Evolutionary conservation across 371 early-diverging fungal genomes (phyloP), one percentile per base, ranked within the genome.

Genomic region (Apophysomyces ossiformis): DNA sequence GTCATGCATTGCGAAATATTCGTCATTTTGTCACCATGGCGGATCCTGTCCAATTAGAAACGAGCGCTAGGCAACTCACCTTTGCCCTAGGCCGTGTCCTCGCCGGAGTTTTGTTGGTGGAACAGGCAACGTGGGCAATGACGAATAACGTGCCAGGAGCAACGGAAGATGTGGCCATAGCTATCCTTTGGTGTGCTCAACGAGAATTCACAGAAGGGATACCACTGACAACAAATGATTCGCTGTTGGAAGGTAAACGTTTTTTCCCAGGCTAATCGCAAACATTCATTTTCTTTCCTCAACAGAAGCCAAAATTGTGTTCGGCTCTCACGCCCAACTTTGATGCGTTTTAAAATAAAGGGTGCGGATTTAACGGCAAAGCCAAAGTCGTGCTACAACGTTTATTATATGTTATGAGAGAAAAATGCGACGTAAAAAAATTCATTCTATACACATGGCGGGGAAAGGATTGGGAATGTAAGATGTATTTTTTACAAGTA

Each of bases 41-140:
- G 66, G 1, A 36, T 26, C 54, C 69, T 1, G 74, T 75, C 13
- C 36, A 70, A 8, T 21, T 78, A 26, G 85, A 85, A 26, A 76
- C 81, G 9, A 76, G 78, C 7, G 79, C 82, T 3, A 84, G 87
- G 57, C 79, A 84, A 7, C 70, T 87, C 39, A 79, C 83, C 1
- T 83, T 87, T 65, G 80, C 84, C 15, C 71, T 87, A 59, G 87
- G 81, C 7, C 81, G 78, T 50, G 67, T 75, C 11, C 59, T 84
- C 9, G 77, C 83, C 1, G 85, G 79, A 38, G 77, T 79, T 12
- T 67, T 87, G 44, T 62, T 87, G 38, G 56, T 83, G 16, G 81
- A 85, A 37, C 86, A 87, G 39, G 81, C 85, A 26, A 74, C 75
- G 13, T 86, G 83, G 81, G 82, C 79, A 35, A 58, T 72, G 0